These are phyloP conservation scores for Colletotrichum plurivorum DNA, from an alignment of 2,329 filamentous ascomycete genomes.

Conservation along the genomic window DNA sequence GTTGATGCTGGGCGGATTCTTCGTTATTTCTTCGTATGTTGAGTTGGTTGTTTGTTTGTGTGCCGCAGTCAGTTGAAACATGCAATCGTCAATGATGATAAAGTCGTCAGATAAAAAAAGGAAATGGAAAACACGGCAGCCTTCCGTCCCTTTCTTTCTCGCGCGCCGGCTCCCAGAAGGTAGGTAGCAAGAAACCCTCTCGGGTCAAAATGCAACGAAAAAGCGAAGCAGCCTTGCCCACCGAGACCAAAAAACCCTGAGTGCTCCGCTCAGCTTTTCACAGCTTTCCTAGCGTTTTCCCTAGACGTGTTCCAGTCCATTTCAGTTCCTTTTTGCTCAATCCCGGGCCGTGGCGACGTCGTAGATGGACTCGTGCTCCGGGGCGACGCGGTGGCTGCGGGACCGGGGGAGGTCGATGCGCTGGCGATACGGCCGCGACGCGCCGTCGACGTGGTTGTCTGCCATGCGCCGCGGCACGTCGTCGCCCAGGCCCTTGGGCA, in stretches of 20 bases:
- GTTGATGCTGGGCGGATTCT: slow-evolving; percentile 39
- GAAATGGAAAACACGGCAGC: slow-evolving; percentile 10
- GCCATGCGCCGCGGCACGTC: slow-evolving; percentile 24
- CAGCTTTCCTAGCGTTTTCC: too few relatives aligned
- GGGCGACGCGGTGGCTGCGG: slow-evolving; percentile 25
- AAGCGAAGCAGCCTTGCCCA: not conserved
- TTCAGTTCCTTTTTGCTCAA: not conserved
- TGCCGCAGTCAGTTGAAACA: slow-evolving; percentile 24
- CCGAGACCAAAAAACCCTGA: not conserved
- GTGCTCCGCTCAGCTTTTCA: not conserved
- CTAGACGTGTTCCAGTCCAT: slow-evolving; percentile 20
- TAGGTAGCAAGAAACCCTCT: not conserved
- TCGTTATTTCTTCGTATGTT: slow-evolving; percentile 35
- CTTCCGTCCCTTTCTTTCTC: slow-evolving; percentile 9
- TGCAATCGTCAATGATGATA: slow-evolving; percentile 33
- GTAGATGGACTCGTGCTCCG: slow-evolving; percentile 34
- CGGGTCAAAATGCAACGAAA: not conserved
- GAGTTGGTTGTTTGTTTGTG: slow-evolving; percentile 7
- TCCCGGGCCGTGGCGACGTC: slow-evolving; percentile 36
- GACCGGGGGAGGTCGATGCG: slow-evolving; percentile 38
- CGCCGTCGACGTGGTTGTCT: slow-evolving; percentile 36
- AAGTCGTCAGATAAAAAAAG: slow-evolving; percentile 12
- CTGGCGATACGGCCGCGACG: slow-evolving; percentile 30
- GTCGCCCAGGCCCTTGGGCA: slow-evolving; percentile 19
- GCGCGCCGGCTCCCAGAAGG: not conserved